phyloP scores from a whole-genome alignment of 495 filamentous ascomycete genomes.

The Talaromyces wortmannii region DNA sequence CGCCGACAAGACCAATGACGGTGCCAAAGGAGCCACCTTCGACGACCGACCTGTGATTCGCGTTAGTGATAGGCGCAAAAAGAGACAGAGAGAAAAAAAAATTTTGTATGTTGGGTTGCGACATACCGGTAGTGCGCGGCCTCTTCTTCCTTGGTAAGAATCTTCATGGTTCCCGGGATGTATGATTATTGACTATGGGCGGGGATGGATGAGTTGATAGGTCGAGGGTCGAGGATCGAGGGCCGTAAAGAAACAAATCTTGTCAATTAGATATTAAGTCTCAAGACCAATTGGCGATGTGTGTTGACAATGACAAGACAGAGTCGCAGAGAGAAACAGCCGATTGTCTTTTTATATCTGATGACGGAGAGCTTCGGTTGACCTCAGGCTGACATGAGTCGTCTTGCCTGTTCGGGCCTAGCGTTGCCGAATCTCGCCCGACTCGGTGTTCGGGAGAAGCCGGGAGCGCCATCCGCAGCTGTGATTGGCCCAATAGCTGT shows the following conservation, averaged over 20 bases:
- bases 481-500: background rate
- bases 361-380: background rate
- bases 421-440: background rate
- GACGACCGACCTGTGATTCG: slow-evolving; percentile 52
- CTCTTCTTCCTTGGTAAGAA: slow-evolving; percentile 92
- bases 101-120: no score
- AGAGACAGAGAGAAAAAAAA: no score
- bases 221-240: no score
- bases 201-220: background rate
- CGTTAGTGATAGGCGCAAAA: no score
- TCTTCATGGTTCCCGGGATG: slow-evolving; percentile 61
- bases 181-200: slow-evolving; percentile 2
- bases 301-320: no score
- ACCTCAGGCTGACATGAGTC: background rate
- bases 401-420: background rate
- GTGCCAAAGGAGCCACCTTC: slow-evolving; percentile 72
- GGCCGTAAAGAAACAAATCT: no score
- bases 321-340: no score
- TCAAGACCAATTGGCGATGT: no score
- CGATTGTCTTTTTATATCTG: no score
- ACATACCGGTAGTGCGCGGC: slow-evolving; percentile 53
- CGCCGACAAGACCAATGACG: slow-evolving; percentile 54
- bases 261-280: no score
- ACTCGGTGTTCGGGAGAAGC: background rate
- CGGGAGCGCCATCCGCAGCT: background rate